Percentiles rank a stretch among this genome's conserved stretches.
Evolutionary conservation across 2,329 filamentous ascomycete species (phyloP).

Genomic region (Ceratocystis cacaofunesta): DNA sequence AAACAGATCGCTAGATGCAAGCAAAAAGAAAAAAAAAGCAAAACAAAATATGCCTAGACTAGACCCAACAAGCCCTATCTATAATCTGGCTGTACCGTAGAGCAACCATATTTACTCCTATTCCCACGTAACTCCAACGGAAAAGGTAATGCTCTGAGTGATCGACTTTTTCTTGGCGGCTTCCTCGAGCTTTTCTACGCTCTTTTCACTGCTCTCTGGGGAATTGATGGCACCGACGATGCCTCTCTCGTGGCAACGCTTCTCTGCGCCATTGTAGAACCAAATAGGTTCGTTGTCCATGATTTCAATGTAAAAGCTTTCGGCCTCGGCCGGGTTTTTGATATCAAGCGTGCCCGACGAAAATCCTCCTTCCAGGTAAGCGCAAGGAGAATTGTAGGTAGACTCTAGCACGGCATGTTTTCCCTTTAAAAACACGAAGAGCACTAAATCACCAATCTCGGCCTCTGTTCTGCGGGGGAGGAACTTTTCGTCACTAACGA

Average conservation of each 20-base stretch:
- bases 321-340: constrained; percentile 18
- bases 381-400: constrained; percentile 30
- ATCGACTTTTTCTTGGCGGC: neutral
- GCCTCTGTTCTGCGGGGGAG: constrained; percentile 36
- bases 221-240: constrained; percentile 19
- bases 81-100: too few species aligned
- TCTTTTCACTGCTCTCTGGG: constrained; percentile 18
- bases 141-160: too few species aligned
- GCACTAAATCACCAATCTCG: constrained; percentile 34
- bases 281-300: neutral
- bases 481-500: constrained; percentile 24
- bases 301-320: constrained; percentile 24
- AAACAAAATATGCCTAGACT: too few species aligned
- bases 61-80: too few species aligned
- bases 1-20: too few species aligned
- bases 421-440: constrained; percentile 38
- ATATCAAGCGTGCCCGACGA: too few species aligned
- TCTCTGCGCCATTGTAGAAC: neutral
- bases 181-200: neutral
- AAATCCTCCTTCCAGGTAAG: neutral
- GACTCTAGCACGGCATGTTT: constrained; percentile 36
- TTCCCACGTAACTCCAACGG: too few species aligned
- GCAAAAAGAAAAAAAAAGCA: too few species aligned
- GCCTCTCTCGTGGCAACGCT: constrained; percentile 20
- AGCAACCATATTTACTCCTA: too few species aligned